phyloP scores from a whole-genome alignment of 208 protist species.

The Phytomonas francai region DNA sequence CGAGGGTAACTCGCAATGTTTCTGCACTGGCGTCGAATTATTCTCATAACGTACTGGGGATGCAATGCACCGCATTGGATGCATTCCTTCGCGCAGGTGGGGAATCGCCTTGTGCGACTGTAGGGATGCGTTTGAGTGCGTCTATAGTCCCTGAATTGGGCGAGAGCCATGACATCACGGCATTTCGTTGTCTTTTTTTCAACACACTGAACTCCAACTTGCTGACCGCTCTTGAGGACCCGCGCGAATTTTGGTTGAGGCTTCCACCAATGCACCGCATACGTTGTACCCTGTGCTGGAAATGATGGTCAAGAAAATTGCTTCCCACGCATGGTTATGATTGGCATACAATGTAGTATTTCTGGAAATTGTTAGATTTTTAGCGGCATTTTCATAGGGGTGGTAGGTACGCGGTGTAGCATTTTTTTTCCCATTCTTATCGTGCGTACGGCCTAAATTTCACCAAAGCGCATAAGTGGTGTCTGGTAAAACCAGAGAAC shows the following conservation, averaged over 20 bases:
- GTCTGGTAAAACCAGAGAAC: no score
- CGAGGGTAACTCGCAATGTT: slow-evolving; percentile 26
- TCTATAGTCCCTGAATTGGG: slow-evolving; percentile 6
- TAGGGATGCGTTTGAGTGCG: slow-evolving; percentile 7
- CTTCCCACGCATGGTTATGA: no score
- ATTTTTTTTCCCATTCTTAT: slow-evolving; percentile 4
- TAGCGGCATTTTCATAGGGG: not conserved
- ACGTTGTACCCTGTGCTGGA: slow-evolving; percentile 10
- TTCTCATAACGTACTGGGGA: slow-evolving; percentile 30
- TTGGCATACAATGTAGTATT: slow-evolving; percentile 8
- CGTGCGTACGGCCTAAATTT: no score
- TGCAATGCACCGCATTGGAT: slow-evolving; percentile 20
- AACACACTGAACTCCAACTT: slow-evolving; percentile 16
- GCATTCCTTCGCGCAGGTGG: slow-evolving; percentile 9
- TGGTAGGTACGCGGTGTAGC: not conserved
- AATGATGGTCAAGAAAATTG: no score
- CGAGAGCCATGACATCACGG: slow-evolving; percentile 24
- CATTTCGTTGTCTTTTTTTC: slow-evolving; percentile 34
- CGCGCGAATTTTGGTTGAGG: slow-evolving; percentile 22
- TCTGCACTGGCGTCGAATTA: slow-evolving; percentile 22
- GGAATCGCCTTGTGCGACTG: slow-evolving; percentile 9
- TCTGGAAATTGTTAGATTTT: not conserved
- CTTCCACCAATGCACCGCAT: slow-evolving; percentile 40
- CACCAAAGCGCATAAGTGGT: no score
- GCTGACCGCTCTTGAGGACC: slow-evolving; percentile 16